Evolutionary conservation across 164 flowering plant genomes (phyloP).

Genomic region (Aristolochia californica): DNA sequence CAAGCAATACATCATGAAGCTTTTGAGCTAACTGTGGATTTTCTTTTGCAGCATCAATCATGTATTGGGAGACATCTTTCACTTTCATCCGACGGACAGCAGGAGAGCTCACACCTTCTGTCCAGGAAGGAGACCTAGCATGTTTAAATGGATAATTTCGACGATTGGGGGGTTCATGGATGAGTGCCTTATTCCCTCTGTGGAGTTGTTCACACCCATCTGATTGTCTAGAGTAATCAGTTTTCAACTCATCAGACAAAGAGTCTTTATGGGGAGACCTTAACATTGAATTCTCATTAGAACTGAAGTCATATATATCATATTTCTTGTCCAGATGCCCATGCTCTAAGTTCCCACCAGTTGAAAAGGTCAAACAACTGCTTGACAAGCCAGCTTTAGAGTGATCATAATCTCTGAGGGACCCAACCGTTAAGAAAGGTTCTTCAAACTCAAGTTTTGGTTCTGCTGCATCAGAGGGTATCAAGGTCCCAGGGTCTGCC

Average conservation of each 20-base stretch:
- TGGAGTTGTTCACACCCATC: constrained; percentile 8
- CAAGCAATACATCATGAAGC: constrained; percentile 88
- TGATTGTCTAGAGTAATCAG: constrained; percentile 16
- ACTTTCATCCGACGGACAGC: constrained; percentile 80
- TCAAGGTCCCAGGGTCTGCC: constrained; percentile 95
- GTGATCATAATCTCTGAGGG: constrained; percentile 37
- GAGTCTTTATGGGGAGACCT: constrained; percentile 12
- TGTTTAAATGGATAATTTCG: constrained; percentile 37
- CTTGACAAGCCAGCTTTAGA: constrained; percentile 42
- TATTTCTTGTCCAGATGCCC: constrained; percentile 30
- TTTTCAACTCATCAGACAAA: constrained; percentile 10
- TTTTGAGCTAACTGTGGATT: constrained; percentile 93
- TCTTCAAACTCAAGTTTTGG: constrained; percentile 45
- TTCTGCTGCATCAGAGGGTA: constrained; percentile 79
- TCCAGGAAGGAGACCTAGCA: constrained; percentile 94
- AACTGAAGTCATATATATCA: constrained; percentile 8
- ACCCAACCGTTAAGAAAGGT: constrained; percentile 30
- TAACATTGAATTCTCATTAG: constrained; percentile 7
- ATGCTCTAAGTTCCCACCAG: constrained; percentile 30
- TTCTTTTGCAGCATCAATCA: constrained; percentile 97
- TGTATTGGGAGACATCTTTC: constrained; percentile 90
- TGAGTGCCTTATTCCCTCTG: constrained; percentile 9
- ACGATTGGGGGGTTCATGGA: constrained; percentile 7
- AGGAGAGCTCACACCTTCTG: constrained; percentile 90
- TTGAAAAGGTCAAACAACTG: constrained; percentile 43